Percentiles rank a stretch among this genome's conserved stretches.
These are phyloP conservation scores for Neophaeococcomyces mojaviensis DNA, from an alignment of 2,329 filamentous ascomycete genomes.

Conservation along the genomic window DNA sequence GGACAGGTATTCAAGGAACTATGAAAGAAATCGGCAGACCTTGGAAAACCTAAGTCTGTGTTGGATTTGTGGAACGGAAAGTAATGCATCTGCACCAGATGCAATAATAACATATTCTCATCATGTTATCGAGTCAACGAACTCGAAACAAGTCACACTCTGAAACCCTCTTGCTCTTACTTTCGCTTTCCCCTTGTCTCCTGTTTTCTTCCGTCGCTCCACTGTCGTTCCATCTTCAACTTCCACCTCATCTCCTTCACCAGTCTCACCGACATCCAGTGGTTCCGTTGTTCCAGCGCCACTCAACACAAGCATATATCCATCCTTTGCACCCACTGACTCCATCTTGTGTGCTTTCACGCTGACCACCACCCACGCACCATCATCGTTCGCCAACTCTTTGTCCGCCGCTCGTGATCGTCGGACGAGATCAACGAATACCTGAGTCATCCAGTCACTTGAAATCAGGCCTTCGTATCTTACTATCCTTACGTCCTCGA, in stretches of 20 bases:
- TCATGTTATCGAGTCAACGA: conserved; percentile 7
- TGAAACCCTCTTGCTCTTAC: neutral
- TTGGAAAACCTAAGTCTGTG: no score
- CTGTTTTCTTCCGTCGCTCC: neutral
- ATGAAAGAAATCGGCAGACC: no score
- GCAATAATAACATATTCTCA: no score
- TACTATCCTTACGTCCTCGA: neutral
- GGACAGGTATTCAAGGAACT: no score
- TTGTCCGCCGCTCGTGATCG: conserved; percentile 28
- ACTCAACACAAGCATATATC: conserved; percentile 18
- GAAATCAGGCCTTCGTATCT: neutral
- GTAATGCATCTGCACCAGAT: no score
- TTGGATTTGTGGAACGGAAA: no score
- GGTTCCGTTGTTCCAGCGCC: neutral
- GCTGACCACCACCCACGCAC: conserved; percentile 17
- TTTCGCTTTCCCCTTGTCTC: no score
- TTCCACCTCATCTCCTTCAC: neutral
- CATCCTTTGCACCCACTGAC: conserved; percentile 14
- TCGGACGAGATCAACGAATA: conserved; percentile 16
- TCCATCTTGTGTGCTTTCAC: conserved; percentile 17
- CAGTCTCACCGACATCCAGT: neutral
- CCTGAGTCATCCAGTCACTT: conserved; percentile 4
- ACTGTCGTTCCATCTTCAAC: neutral
- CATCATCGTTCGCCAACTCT: neutral
- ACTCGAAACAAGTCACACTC: conserved; percentile 6